Evolutionary conservation across 2,329 filamentous ascomycete species (phyloP).

Genomic region (Colletotrichum filicis): DNA sequence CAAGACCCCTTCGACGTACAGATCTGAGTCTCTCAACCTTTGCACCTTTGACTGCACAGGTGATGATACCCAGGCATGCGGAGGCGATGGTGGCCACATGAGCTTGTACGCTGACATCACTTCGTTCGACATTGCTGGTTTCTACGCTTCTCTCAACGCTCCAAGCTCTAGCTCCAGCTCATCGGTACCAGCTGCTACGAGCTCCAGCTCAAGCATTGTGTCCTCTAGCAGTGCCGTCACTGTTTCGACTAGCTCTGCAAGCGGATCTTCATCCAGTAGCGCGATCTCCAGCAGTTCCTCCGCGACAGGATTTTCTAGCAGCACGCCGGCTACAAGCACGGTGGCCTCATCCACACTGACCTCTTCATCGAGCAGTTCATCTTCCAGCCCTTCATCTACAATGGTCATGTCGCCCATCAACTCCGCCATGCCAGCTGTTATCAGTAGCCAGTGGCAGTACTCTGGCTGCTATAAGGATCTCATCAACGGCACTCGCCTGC

Average conservation of each 20-base stretch:
- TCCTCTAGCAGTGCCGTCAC: slow-evolving; percentile 24
- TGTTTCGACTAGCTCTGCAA: neutral
- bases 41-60: slow-evolving; percentile 44
- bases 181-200: slow-evolving; percentile 11
- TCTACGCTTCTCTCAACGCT: slow-evolving; percentile 29
- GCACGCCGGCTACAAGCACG: slow-evolving; percentile 30
- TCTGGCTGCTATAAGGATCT: slow-evolving; percentile 40
- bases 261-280: neutral
- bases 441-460: slow-evolving; percentile 37
- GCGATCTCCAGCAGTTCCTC: neutral
- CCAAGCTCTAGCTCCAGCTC: slow-evolving; percentile 28
- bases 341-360: slow-evolving; percentile 13
- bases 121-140: slow-evolving; percentile 41
- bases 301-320: neutral
- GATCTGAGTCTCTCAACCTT: slow-evolving; percentile 39
- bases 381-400: slow-evolving; percentile 22
- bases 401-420: slow-evolving; percentile 32
- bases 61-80: slow-evolving; percentile 43
- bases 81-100: slow-evolving; percentile 45
- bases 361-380: slow-evolving; percentile 16
- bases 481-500: slow-evolving; percentile 33
- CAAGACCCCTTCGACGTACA: slow-evolving; percentile 39
- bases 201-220: slow-evolving; percentile 7
- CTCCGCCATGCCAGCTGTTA: slow-evolving; percentile 26
- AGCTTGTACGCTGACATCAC: slow-evolving; percentile 45